Evolutionary conservation across 2,329 filamentous ascomycete species (phyloP), one percentile per base, ranked within the genome.

Genomic region (Scleromitrula shiraiana): DNA sequence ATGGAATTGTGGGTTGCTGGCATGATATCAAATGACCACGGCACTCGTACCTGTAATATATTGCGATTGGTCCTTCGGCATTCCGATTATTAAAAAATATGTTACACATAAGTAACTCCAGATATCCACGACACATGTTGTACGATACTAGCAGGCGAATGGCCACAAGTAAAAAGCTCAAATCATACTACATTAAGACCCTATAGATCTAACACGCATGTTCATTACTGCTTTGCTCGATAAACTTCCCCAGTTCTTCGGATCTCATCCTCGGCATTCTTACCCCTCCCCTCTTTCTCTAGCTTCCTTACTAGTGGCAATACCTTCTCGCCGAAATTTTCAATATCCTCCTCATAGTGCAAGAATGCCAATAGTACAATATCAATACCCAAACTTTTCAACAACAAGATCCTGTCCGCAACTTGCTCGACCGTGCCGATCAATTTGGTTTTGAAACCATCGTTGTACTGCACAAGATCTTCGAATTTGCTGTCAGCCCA

Each of bases 381-480:
- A 50, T 70, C 61, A 12, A 70, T 62, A 1, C 68, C 62, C 50
- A 74, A 50, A 53, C 66, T 67, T 67, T 75, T 69, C 46, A 75
- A 55, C 53, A 75, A 50, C 30, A 74, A 51, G 30, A 75, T 72
- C 4, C 73, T 60, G 51, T 75, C 71, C 0, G 70, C 71, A 41
- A 75, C 70, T 57, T 75, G 71, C 56, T 73, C 69, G 51, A 69
- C 71, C 0, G 73, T 75, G 1, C 73, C 72, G 36, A 75, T 74
- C 22, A 76, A 56, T 59, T 74, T 76, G 3, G 73, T 75, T 63
- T 75, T 76, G 61, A 76, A 77, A 2, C 73, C 73, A 56, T 76
- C 73, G 38, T 76, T 76, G 53, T 76, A 76, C 61, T 76, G 73
- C 24, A 76, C 70, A 46, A 76, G 55, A 55, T 77, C 73, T 41